Evolutionary conservation across 164 flowering plant species (phyloP).

Genomic region (Vitis vinifera): ASM3070453v1 NC_081822.1:4260501-4261000

Average conservation of each 20-base stretch:
- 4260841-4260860: not conserved
- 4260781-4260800: too few relatives aligned
- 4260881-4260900: conserved; percentile 30
- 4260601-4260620: not conserved
- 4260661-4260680: not conserved
- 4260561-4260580: conserved; percentile 1
- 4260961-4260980: conserved; percentile 37
- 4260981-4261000: conserved; percentile 31
- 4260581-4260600: not conserved
- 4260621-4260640: not conserved
- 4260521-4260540: not conserved
- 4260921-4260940: not conserved
- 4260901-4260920: conserved; percentile 10
- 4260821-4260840: not conserved
- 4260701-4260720: not conserved
- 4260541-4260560: not conserved
- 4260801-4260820: too few relatives aligned
- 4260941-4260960: not conserved
- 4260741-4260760: not conserved
- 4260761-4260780: too few relatives aligned
- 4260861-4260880: conserved; percentile 13
- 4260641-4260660: not conserved
- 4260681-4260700: conserved; percentile 13
- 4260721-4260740: not conserved
- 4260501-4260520: conserved; percentile 2